Evolutionary conservation across 2,329 filamentous ascomycete species (phyloP).

Genomic region (Plectosphaerella cucumerina): DNA sequence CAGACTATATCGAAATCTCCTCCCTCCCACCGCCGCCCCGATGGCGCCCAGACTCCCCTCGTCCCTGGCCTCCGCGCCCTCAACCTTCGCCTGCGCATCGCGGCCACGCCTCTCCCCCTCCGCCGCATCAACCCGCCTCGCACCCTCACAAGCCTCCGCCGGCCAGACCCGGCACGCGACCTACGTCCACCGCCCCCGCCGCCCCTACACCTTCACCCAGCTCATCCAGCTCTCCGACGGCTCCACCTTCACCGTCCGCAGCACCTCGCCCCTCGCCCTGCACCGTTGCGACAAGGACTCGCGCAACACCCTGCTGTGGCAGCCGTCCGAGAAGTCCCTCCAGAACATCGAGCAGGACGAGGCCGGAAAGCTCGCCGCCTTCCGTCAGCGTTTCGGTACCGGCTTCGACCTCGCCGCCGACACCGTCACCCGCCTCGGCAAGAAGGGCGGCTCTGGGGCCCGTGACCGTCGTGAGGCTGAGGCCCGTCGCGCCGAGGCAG

Average conservation of each 20-base stretch:
- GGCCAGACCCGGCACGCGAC: slow-evolving; percentile 74
- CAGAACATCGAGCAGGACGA: slow-evolving; percentile 92
- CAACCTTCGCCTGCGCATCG: slow-evolving; percentile 21
- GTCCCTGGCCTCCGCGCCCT: slow-evolving; percentile 5
- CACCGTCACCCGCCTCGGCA: slow-evolving; percentile 6
- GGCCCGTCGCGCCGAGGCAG: slow-evolving; percentile 12
- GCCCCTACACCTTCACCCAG: slow-evolving; percentile 97
- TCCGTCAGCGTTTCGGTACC: slow-evolving; percentile 78
- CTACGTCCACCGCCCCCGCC: slow-evolving; percentile 80
- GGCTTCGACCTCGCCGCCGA: slow-evolving; percentile 65
- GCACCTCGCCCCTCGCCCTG: slow-evolving; percentile 64
- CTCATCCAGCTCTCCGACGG: slow-evolving; percentile 90
- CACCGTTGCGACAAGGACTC: slow-evolving; percentile 71
- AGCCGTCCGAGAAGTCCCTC: slow-evolving; percentile 76
- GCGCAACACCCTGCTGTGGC: slow-evolving; percentile 87
- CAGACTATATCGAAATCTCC: not conserved
- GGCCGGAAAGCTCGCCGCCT: slow-evolving; percentile 82
- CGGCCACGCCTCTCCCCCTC: too few relatives aligned
- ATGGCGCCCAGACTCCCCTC: slow-evolving; percentile 1
- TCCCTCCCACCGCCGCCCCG: not conserved
- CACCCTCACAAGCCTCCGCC: slow-evolving; percentile 24
- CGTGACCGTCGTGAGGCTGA: not conserved
- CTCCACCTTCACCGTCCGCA: slow-evolving; percentile 74
- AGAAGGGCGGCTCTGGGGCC: slow-evolving; percentile 4
- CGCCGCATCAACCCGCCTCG: slow-evolving; percentile 3